Conservation (phyloP, 768 basidiomycete genomes). For the Serendipita sp. region DNA sequence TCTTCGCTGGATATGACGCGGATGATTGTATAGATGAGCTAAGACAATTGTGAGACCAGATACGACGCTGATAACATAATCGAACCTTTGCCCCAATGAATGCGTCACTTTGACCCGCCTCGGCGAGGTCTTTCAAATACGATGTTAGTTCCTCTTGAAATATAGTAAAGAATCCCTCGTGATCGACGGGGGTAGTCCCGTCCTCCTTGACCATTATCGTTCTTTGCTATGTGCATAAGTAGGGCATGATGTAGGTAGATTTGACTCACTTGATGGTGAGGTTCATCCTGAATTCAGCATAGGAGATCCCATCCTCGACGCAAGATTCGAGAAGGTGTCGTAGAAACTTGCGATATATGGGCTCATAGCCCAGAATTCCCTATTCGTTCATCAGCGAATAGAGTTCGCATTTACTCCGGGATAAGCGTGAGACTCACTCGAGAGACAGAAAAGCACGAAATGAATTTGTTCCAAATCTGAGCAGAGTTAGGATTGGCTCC, state of each 20-base stretch:
- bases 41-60: not conserved
- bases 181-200: slow-evolving; percentile 41
- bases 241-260: not conserved
- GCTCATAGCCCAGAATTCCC: slow-evolving; percentile 33
- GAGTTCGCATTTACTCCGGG: slow-evolving; percentile 21
- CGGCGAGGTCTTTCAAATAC: slow-evolving; percentile 35
- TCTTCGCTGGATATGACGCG: slow-evolving; percentile 39
- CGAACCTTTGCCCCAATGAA: slow-evolving; percentile 51
- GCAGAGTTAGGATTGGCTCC: not conserved
- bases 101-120: slow-evolving; percentile 38
- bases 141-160: slow-evolving; percentile 38
- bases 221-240: not conserved
- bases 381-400: slow-evolving; percentile 20
- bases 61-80: not conserved
- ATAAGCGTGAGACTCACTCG: not conserved
- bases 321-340: slow-evolving; percentile 45
- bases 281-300: slow-evolving; percentile 53
- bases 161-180: slow-evolving; percentile 40
- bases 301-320: slow-evolving; percentile 56
- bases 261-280: slow-evolving; percentile 38
- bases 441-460: not conserved
- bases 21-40: slow-evolving; percentile 62
- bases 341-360: slow-evolving; percentile 46
- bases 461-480: slow-evolving; percentile 68
- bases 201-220: slow-evolving; percentile 44